Conservation (phyloP, 805 yeast species). For the Lipomyces kockii region DNA sequence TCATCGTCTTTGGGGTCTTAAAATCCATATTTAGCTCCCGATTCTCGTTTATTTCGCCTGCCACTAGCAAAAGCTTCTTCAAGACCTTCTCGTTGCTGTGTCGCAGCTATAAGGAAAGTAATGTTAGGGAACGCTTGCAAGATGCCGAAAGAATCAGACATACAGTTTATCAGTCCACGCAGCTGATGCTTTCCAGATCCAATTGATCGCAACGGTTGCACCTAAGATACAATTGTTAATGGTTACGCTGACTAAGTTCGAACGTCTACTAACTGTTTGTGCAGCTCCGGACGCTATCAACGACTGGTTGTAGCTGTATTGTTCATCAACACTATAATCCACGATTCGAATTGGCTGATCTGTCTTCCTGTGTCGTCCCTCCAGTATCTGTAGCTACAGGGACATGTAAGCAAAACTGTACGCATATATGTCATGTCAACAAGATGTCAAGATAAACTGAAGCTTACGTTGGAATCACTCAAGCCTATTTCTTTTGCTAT, state of each 20-base stretch:
- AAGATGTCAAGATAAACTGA: too few relatives aligned
- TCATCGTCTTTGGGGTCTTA: constrained; percentile 8
- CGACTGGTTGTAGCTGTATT: constrained; percentile 46
- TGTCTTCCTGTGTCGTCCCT: constrained; percentile 29
- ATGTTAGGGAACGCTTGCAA: constrained; percentile 1
- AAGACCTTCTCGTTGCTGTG: constrained; percentile 43
- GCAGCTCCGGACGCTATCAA: constrained; percentile 46
- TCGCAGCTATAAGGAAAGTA: constrained; percentile 38
- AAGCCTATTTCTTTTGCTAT: constrained; percentile 25
- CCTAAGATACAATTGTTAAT: not conserved
- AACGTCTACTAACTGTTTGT: constrained; percentile 36
- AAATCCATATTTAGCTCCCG: constrained; percentile 44
- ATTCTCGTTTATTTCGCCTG: constrained; percentile 39
- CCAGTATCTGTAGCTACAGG: constrained; percentile 24
- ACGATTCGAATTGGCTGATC: constrained; percentile 40
- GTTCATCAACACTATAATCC: constrained; percentile 49
- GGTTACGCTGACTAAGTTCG: not conserved
- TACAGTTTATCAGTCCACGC: constrained; percentile 38
- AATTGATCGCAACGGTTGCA: constrained; percentile 42
- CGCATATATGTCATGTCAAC: not conserved
- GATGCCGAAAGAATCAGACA: not conserved
- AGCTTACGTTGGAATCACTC: constrained; percentile 17
- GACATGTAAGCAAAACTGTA: not conserved
- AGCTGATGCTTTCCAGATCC: constrained; percentile 47
- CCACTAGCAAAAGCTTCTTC: constrained; percentile 43